These are phyloP conservation scores for Globisporangium splendens DNA, from an alignment of 352 stramenopile species.

Conservation along the genomic window DNA sequence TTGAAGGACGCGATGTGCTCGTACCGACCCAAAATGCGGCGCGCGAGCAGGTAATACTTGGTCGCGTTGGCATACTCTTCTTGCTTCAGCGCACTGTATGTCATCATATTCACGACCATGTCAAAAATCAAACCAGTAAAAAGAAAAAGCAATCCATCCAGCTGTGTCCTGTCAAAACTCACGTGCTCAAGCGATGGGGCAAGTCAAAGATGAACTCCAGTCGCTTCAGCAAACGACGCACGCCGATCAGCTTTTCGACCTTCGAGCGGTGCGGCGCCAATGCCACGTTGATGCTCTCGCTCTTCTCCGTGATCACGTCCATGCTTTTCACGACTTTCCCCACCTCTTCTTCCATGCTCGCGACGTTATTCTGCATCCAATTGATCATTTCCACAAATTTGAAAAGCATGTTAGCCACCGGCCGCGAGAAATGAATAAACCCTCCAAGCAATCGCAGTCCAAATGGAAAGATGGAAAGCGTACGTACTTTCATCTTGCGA, in stretches of 20 bases:
- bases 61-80: slow-evolving; percentile 86
- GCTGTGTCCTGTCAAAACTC: too few species aligned
- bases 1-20: slow-evolving; percentile 89
- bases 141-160: too few species aligned
- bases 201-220: slow-evolving; percentile 98
- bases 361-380: slow-evolving; percentile 75
- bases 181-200: slow-evolving; percentile 82
- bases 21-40: slow-evolving; percentile 83
- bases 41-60: slow-evolving; percentile 84
- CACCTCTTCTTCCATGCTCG: slow-evolving; percentile 90
- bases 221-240: slow-evolving; percentile 93
- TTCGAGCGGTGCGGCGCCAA: slow-evolving; percentile 82
- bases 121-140: not conserved
- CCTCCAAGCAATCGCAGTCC: too few species aligned
- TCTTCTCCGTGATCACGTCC: slow-evolving; percentile 85
- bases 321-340: slow-evolving; percentile 84
- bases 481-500: slow-evolving; percentile 88
- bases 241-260: slow-evolving; percentile 96
- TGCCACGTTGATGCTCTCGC: slow-evolving; percentile 84
- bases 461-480: too few species aligned
- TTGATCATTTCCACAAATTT: not conserved
- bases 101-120: too few species aligned
- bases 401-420: not conserved
- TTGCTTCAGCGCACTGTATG: slow-evolving; percentile 81
- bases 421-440: not conserved